These are phyloP conservation scores for Coemansia sp. DNA, from an alignment of 192 early-diverging fungal species.

Conservation along the genomic window DNA sequence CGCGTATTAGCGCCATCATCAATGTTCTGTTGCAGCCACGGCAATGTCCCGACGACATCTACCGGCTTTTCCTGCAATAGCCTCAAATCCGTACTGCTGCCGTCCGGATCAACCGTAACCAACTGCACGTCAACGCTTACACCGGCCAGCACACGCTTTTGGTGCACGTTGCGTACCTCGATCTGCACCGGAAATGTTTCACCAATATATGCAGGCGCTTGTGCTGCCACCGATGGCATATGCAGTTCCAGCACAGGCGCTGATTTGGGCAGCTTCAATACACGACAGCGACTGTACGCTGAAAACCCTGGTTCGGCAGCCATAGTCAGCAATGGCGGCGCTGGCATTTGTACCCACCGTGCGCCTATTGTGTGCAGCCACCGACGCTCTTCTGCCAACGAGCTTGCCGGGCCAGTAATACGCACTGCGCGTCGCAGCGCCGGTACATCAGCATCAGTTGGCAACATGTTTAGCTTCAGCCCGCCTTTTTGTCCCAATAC, in stretches of 20 bases:
- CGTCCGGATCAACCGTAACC: not conserved
- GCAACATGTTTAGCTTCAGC: constrained; percentile 4
- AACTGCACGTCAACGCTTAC: constrained; percentile 15
- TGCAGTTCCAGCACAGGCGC: constrained; percentile 9
- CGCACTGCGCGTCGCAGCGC: constrained; percentile 18
- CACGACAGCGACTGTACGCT: constrained; percentile 44
- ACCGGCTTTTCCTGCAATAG: not conserved
- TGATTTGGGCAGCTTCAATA: constrained; percentile 11
- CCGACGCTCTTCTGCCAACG: constrained; percentile 13
- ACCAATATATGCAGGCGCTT: constrained; percentile 34
- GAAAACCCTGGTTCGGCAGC: constrained; percentile 25
- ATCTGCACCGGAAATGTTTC: constrained; percentile 41
- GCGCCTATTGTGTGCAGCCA: constrained; percentile 15
- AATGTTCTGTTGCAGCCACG: constrained; percentile 11
- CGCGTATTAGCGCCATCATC: not conserved
- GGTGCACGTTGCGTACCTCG: constrained; percentile 19
- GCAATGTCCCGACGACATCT: not conserved
- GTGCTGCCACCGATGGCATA: constrained; percentile 14
- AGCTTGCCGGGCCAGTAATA: constrained; percentile 18
- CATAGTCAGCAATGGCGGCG: constrained; percentile 14
- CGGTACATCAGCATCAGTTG: not conserved
- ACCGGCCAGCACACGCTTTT: not conserved
- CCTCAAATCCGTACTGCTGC: not conserved
- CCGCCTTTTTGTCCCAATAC: constrained; percentile 2
- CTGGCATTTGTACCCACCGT: constrained; percentile 27